Base-by-base conservation (phyloP, 2,329 filamentous ascomycete species). In the Aspergillus thermomutatus region DNA sequence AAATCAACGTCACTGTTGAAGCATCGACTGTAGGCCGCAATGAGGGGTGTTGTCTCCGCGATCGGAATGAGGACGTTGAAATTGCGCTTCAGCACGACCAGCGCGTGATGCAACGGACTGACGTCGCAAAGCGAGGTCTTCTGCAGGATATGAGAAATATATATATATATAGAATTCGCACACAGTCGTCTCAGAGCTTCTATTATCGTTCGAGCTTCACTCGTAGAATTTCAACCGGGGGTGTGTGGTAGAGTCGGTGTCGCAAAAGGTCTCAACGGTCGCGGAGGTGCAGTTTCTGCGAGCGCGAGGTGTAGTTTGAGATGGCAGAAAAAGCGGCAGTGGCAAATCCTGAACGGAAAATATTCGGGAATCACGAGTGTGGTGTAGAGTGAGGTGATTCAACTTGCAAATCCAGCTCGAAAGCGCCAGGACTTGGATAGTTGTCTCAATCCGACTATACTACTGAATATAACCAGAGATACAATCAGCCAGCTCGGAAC, bases 21-120 rank as follows among this genome's bases (percentile, higher is more conserved):
- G 64, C 65, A 69, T 69, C 61, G 65, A 69, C 64, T 68, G 50
- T 53, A 45, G 50, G 53, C 55, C 50, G 52, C 49, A 52, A 49
- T 54, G 48, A 62, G 49, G 52, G 49, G 50, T 52, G 50, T 8
- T 52, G 55, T 54, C 48, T 48, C 40, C 41, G 59, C 60, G 57
- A 57, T 50, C 57, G 60, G 49, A 43, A 28, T 48, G 37, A 56
- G 54, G 40, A 49, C 34, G 54, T 41, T 25, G 46, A 49, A 45
- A 51, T 49, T 53, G 31, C 31, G 17, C 34, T 50, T 48, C 41
- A 52, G 49, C 54, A 47, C 55, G 21, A 49, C 45, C 50, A 47
- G 54, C 23, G 49, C n/a, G 19, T n/a, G 5, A 52, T 6, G 3
- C 28, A n/a, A 17, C 43, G 8, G 21, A 34, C 31, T 27, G 11